Conservation (phyloP, 495 filamentous ascomycete species). For the Aspergillus carlsbadensis region DNA sequence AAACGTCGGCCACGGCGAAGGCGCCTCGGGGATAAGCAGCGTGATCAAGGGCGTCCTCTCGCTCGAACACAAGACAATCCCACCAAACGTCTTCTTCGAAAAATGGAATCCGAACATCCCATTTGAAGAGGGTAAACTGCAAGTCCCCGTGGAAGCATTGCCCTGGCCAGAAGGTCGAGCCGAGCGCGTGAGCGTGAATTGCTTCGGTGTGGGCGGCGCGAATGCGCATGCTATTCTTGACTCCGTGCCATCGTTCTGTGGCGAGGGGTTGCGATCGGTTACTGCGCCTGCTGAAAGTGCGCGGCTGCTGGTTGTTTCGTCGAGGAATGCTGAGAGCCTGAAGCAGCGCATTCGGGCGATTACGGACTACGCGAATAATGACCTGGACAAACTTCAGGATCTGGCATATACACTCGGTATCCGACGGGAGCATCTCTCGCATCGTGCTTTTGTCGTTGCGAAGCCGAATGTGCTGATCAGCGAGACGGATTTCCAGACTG, state of each 20-base stretch:
- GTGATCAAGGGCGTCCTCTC: constrained; percentile 36
- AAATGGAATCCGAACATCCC: constrained; percentile 32
- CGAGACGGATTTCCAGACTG: background rate
- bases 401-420: constrained; percentile 1
- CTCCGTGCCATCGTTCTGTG: constrained; percentile 25
- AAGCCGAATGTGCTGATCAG: background rate
- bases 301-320: background rate
- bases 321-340: background rate
- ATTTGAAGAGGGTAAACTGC: constrained; percentile 27
- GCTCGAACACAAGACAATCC: constrained; percentile 34
- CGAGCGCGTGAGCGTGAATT: constrained; percentile 30
- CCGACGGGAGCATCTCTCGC: background rate
- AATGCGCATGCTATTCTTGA: constrained; percentile 27
- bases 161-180: constrained; percentile 30
- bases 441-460: background rate
- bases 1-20: constrained; percentile 42
- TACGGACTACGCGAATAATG: background rate
- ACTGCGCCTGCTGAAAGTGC: background rate
- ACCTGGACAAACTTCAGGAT: background rate
- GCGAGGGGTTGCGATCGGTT: background rate
- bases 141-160: constrained; percentile 19
- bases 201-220: constrained; percentile 32
- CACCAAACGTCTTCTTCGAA: constrained; percentile 31
- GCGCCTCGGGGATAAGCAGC: constrained; percentile 32
- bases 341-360: background rate